phyloP scores from a whole-genome alignment of 257 asterid genomes.

The Dorcoceras hygrometricum region DNA sequence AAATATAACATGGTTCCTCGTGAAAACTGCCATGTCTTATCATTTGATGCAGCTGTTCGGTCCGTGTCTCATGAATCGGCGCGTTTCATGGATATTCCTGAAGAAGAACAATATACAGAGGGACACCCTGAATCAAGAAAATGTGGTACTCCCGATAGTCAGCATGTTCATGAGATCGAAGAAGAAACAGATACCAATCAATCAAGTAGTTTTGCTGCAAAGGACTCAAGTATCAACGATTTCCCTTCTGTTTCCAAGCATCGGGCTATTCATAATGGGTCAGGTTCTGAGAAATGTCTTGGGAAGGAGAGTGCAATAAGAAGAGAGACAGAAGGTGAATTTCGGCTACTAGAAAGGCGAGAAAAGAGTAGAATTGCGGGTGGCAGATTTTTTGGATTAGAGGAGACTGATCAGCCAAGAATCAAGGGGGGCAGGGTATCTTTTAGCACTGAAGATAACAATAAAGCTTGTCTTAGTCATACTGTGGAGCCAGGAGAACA shows the following conservation, averaged over 20 bases:
- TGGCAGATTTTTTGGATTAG: constrained; percentile 83
- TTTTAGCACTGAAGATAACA: constrained; percentile 75
- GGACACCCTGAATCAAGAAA: constrained; percentile 33
- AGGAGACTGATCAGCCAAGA: constrained; percentile 73
- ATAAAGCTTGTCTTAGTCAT: constrained; percentile 43
- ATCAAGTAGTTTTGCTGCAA: background rate
- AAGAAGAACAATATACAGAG: constrained; percentile 46
- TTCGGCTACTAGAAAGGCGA: constrained; percentile 84
- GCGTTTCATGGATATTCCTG: constrained; percentile 65
- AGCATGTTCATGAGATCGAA: constrained; percentile 53
- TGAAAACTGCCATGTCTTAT: constrained; percentile 50
- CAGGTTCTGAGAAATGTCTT: constrained; percentile 39
- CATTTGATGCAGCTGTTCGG: constrained; percentile 89
- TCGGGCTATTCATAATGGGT: constrained; percentile 42
- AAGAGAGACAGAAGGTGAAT: constrained; percentile 96
- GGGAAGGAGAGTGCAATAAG: constrained; percentile 96
- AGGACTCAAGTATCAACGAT: constrained; percentile 24
- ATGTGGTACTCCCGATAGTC: constrained; percentile 30
- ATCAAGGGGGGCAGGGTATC: constrained; percentile 81
- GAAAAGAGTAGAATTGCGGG: constrained; percentile 72
- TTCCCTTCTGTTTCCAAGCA: constrained; percentile 29
- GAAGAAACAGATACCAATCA: constrained; percentile 47
- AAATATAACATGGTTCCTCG: constrained; percentile 47
- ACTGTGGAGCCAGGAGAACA: constrained; percentile 60
- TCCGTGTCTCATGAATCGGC: constrained; percentile 80